Conservation (phyloP, 2,329 filamentous ascomycete species). For the Microcyclosporella mali region DNA sequence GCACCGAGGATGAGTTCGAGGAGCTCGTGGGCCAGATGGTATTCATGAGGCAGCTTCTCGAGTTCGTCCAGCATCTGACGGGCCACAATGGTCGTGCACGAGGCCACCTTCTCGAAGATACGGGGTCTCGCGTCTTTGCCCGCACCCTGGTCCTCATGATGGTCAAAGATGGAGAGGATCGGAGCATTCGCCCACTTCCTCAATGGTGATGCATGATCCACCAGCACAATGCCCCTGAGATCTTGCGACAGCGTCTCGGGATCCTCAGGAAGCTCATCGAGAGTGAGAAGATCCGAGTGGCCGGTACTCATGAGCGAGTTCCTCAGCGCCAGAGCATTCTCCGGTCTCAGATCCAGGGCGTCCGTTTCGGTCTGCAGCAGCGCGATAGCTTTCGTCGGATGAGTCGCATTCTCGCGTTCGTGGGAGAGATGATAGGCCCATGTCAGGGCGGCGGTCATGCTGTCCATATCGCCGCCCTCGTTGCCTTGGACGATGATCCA, state of each 20-base stretch:
- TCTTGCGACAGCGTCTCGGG: conserved; percentile 40
- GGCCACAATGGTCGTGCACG: conserved; percentile 43
- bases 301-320: conserved; percentile 43
- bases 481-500: conserved; percentile 45
- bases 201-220: conserved; percentile 40
- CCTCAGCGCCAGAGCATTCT: conserved; percentile 42
- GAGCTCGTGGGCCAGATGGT: conserved; percentile 45
- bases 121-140: conserved; percentile 39
- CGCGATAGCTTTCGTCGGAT: conserved; percentile 42
- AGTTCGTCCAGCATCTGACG: conserved; percentile 44
- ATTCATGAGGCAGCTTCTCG: conserved; percentile 39
- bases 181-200: conserved; percentile 40
- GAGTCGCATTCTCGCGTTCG: conserved; percentile 37
- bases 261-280: conserved; percentile 44
- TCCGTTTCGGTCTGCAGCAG: conserved; percentile 43
- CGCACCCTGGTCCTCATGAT: conserved; percentile 40
- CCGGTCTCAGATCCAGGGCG: conserved; percentile 43
- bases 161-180: conserved; percentile 45
- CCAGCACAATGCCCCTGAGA: conserved; percentile 42
- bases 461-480: conserved; percentile 41
- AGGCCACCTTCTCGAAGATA: conserved; percentile 41
- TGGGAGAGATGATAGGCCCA: conserved; percentile 46
- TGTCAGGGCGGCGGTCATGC: conserved; percentile 41
- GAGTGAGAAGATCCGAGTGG: conserved; percentile 42
- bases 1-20: conserved; percentile 44